These are phyloP conservation scores for Selaginella tamariscina DNA, from an alignment of 75 land plant species.

Conservation along the genomic window DNA sequence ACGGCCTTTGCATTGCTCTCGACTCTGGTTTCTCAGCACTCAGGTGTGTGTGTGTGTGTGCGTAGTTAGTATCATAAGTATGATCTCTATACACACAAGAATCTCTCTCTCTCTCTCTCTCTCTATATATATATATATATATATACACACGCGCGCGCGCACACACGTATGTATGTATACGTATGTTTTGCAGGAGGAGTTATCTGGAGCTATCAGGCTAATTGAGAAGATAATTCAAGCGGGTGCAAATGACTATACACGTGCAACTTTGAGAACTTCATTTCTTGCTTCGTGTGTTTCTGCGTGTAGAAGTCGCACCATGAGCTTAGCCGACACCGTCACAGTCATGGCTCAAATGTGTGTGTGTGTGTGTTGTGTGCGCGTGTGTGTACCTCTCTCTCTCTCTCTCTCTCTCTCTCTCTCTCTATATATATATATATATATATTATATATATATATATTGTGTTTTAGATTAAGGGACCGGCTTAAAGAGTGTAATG, in stretches of 20 bases:
- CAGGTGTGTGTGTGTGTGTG: too few species aligned
- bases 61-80: too few species aligned
- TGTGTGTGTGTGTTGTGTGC: background rate
- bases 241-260: constrained; percentile 81
- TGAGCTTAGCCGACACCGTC: constrained; percentile 80
- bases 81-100: too few species aligned
- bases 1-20: constrained; percentile 77
- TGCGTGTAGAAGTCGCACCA: constrained; percentile 77
- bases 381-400: background rate
- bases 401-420: background rate
- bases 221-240: constrained; percentile 54
- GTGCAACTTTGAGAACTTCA: constrained; percentile 82
- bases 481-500: constrained; percentile 8
- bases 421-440: background rate
- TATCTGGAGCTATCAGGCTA: constrained; percentile 51
- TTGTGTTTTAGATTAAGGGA: background rate
- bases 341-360: constrained; percentile 93
- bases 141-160: too few species aligned
- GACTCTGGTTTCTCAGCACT: constrained; percentile 36
- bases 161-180: too few species aligned
- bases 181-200: constrained; percentile 37
- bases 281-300: constrained; percentile 97
- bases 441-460: background rate
- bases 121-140: too few species aligned
- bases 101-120: too few species aligned